phyloP scores from a whole-genome alignment of 2,329 filamentous ascomycete species.

The Aspergillus vadensis region DNA sequence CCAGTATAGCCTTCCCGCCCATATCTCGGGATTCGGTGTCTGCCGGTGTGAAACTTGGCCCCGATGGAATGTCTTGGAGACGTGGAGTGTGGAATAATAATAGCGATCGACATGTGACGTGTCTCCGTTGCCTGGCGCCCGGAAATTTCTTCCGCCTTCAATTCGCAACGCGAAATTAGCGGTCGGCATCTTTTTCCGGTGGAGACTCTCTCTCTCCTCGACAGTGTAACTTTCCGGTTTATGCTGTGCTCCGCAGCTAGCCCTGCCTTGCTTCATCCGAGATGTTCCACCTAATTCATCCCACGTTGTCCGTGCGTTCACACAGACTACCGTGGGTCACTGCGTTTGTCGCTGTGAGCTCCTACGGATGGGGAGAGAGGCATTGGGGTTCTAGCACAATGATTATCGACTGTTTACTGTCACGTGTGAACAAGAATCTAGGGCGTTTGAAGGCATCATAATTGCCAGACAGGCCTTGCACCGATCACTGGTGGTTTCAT shows the following conservation, averaged over 20 bases:
- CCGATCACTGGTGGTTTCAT: too few relatives aligned
- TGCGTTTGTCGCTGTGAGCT: background rate
- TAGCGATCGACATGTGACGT: background rate
- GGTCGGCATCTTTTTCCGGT: background rate
- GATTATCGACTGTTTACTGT: too few relatives aligned
- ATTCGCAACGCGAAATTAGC: background rate
- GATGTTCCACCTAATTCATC: background rate
- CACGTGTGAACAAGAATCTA: too few relatives aligned
- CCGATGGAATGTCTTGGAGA: background rate
- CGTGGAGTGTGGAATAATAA: background rate
- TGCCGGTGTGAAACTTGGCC: background rate
- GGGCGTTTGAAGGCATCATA: too few relatives aligned
- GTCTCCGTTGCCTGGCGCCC: background rate
- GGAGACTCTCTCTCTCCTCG: background rate
- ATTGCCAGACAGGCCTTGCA: too few relatives aligned
- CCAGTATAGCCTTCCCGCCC: background rate
- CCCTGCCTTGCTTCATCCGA: background rate
- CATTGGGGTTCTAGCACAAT: background rate
- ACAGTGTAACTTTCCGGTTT: background rate
- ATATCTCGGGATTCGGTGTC: background rate
- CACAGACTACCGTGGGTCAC: background rate
- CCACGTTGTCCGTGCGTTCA: background rate
- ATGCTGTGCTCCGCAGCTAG: too few relatives aligned
- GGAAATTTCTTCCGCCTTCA: background rate
- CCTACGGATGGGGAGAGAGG: background rate